These are phyloP conservation scores for Ustilago bromivora DNA, from an alignment of 1,284 basidiomycete genomes.

Conservation along the genomic window DNA sequence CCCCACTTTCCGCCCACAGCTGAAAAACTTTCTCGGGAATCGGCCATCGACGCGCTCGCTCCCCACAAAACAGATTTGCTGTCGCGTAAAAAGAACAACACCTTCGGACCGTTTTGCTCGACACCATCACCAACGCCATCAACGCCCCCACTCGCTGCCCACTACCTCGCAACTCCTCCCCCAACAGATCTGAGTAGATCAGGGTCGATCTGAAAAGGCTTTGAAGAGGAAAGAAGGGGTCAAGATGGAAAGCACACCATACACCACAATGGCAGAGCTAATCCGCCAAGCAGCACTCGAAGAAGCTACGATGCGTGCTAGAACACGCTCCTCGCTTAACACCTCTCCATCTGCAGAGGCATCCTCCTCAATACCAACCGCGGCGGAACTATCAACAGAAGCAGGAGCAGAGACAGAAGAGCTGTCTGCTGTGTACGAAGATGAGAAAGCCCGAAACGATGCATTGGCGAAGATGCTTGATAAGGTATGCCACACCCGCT, in stretches of 20 bases:
- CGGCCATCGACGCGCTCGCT: constrained; percentile 21
- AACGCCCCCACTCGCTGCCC: not conserved
- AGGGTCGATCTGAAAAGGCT: not conserved
- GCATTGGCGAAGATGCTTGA: constrained; percentile 25
- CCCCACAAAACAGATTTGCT: constrained; percentile 15
- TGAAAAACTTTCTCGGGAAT: constrained; percentile 23
- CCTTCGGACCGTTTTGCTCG: not conserved
- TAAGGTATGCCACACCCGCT: constrained; percentile 17
- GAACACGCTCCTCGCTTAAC: constrained; percentile 34
- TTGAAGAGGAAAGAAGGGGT: too few relatives aligned
- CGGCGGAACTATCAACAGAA: constrained; percentile 3
- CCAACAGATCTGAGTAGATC: not conserved
- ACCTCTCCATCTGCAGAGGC: not conserved
- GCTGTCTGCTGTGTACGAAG: constrained; percentile 38
- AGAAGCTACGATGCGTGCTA: constrained; percentile 41
- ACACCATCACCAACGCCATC: not conserved
- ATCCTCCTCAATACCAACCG: constrained; percentile 8
- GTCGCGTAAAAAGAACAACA: constrained; percentile 34
- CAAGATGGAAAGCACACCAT: constrained; percentile 30
- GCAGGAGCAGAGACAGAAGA: constrained; percentile 29
- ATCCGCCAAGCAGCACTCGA: constrained; percentile 36
- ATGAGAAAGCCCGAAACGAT: constrained; percentile 45
- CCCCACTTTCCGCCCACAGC: constrained; percentile 14
- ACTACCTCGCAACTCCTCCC: not conserved
- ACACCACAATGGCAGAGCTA: constrained; percentile 35